phyloP scores from a whole-genome alignment of 441 rosid genomes.

The Gossypium aridum region DNA sequence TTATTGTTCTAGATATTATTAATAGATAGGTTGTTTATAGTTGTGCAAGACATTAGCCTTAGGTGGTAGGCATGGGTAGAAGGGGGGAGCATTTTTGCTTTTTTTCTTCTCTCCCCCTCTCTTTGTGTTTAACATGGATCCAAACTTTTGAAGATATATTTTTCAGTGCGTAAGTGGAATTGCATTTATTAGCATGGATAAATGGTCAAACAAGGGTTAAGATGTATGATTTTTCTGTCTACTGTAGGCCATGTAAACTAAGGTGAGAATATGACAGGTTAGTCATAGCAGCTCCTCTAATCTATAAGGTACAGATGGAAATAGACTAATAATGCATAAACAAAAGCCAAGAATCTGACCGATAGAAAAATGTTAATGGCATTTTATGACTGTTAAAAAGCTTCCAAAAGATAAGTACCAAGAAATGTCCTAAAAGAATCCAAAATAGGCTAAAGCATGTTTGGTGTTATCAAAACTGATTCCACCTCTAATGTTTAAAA shows the following conservation, averaged over 20 bases:
- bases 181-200: neutral
- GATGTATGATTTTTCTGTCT: neutral
- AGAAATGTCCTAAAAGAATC: conserved; percentile 4
- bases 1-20: neutral
- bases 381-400: neutral
- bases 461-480: neutral
- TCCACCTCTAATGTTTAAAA: neutral
- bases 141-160: neutral
- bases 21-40: conserved; percentile 1
- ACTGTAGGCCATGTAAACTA: neutral
- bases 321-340: neutral
- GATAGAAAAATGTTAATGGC: neutral
- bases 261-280: neutral
- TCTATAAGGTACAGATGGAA: neutral
- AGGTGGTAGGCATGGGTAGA: neutral
- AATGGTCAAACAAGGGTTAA: neutral
- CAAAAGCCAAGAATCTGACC: neutral
- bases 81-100: neutral
- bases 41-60: neutral
- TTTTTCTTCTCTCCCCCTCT: neutral
- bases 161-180: neutral
- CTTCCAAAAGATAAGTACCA: neutral
- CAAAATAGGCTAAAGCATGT: neutral
- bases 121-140: neutral
- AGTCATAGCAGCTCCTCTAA: neutral